These are phyloP conservation scores for Erodium chrysanthum DNA, from an alignment of 441 rosid genomes.

Conservation along the genomic window DNA sequence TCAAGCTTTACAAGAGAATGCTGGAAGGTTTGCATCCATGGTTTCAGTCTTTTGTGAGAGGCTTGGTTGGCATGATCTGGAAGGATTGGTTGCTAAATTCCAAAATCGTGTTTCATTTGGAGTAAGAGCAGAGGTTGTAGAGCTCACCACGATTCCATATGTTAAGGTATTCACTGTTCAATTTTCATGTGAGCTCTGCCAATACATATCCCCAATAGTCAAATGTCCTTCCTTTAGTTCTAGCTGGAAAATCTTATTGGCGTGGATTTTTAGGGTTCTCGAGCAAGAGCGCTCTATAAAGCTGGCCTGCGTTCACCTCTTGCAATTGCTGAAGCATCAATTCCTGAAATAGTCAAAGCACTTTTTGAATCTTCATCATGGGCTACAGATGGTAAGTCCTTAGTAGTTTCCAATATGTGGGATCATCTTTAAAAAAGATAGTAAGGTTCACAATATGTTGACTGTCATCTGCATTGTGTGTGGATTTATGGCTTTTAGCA, in stretches of 20 bases:
- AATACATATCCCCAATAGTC: not conserved
- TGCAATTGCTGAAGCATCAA: constrained; percentile 90
- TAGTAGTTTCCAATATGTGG: constrained; percentile 12
- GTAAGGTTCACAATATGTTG: not conserved
- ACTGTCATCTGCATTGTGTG: not conserved
- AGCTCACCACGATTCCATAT: constrained; percentile 85
- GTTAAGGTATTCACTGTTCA: constrained; percentile 56
- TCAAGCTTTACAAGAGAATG: constrained; percentile 92
- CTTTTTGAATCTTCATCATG: constrained; percentile 87
- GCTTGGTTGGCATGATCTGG: constrained; percentile 97
- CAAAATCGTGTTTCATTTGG: constrained; percentile 98
- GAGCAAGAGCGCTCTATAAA: constrained; percentile 93
- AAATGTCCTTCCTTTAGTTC: not conserved
- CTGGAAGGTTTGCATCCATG: constrained; percentile 98
- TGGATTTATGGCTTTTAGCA: not conserved
- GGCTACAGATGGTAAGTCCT: constrained; percentile 62
- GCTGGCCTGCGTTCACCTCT: constrained; percentile 87
- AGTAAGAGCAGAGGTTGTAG: constrained; percentile 97
- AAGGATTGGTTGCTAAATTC: constrained; percentile 82
- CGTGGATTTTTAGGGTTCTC: constrained; percentile 58
- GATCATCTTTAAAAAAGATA: not conserved
- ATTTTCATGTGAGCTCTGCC: constrained; percentile 16
- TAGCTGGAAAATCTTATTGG: constrained; percentile 2
- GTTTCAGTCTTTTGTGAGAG: constrained; percentile 92
- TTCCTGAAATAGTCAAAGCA: constrained; percentile 79